These are phyloP conservation scores for Zygosaccharomyces bisporus DNA, from an alignment of 805 yeast species.

Conservation along the genomic window DNA sequence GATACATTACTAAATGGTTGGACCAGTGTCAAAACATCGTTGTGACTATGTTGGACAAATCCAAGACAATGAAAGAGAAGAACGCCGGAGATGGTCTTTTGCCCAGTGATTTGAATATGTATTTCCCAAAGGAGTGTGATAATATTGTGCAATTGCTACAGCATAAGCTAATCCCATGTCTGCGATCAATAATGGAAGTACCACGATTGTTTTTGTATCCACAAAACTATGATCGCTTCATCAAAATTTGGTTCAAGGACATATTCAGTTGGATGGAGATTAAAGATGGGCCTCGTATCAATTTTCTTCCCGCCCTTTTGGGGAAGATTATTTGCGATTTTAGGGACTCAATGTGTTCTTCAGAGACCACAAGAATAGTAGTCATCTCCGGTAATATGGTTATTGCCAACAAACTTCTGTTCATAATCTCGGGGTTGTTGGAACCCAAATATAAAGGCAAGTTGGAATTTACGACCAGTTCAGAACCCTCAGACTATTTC, in stretches of 20 bases:
- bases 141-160: slow-evolving; percentile 29
- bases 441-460: slow-evolving; percentile 34
- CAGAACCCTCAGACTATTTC: slow-evolving; percentile 4
- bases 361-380: slow-evolving; percentile 46
- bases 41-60: slow-evolving; percentile 5
- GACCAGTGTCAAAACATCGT: slow-evolving; percentile 30
- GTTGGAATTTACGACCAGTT: slow-evolving; percentile 16
- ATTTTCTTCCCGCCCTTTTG: slow-evolving; percentile 29
- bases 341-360: slow-evolving; percentile 20
- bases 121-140: slow-evolving; percentile 23
- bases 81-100: slow-evolving; percentile 9
- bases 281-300: slow-evolving; percentile 39
- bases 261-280: slow-evolving; percentile 42
- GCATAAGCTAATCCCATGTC: slow-evolving; percentile 31
- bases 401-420: slow-evolving; percentile 56
- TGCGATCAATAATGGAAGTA: slow-evolving; percentile 31
- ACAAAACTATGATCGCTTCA: slow-evolving; percentile 25
- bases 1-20: slow-evolving; percentile 29
- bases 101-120: slow-evolving; percentile 18
- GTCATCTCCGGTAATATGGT: slow-evolving; percentile 57
- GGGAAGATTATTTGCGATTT: slow-evolving; percentile 30
- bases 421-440: slow-evolving; percentile 49
- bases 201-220: slow-evolving; percentile 40
- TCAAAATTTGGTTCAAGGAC: slow-evolving; percentile 40
- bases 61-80: neutral